Conservation (phyloP, 106 monocot genomes). For the Xerophyta viscosa region DNA sequence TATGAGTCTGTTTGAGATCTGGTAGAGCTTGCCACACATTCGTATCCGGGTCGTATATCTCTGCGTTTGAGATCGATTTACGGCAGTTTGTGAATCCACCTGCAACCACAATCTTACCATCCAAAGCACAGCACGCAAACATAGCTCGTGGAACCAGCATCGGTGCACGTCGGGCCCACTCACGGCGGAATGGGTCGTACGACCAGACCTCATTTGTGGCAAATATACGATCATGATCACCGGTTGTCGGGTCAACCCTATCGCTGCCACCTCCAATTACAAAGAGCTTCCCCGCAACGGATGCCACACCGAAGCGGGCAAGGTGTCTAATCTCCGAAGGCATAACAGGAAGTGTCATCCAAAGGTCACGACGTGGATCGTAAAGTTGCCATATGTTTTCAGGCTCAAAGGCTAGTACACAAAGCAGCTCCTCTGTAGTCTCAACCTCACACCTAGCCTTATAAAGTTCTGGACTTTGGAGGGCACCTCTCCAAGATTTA, state of each 20-base stretch:
- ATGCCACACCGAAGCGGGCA: slow-evolving; percentile 78
- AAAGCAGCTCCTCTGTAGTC: slow-evolving; percentile 65
- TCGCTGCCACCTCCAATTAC: slow-evolving; percentile 94
- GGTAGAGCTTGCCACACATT: slow-evolving; percentile 72
- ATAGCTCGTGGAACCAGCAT: slow-evolving; percentile 85
- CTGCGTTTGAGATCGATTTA: slow-evolving; percentile 64
- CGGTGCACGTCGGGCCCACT: slow-evolving; percentile 45
- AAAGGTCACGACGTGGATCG: slow-evolving; percentile 62
- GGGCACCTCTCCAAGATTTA: slow-evolving; percentile 52
- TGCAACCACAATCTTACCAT: slow-evolving; percentile 79
- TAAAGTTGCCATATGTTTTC: slow-evolving; percentile 93
- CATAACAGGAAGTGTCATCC: slow-evolving; percentile 81
- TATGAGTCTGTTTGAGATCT: slow-evolving; percentile 61
- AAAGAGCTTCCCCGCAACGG: slow-evolving; percentile 76
- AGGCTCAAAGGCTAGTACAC: slow-evolving; percentile 87
- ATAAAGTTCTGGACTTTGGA: slow-evolving; percentile 48
- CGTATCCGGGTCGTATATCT: slow-evolving; percentile 73
- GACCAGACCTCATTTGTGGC: slow-evolving; percentile 94
- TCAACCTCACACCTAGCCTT: slow-evolving; percentile 43
- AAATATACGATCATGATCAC: slow-evolving; percentile 85
- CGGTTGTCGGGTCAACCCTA: slow-evolving; percentile 70
- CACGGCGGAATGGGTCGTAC: slow-evolving; percentile 43
- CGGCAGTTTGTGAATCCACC: slow-evolving; percentile 90
- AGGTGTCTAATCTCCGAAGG: slow-evolving; percentile 82
- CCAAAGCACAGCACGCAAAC: slow-evolving; percentile 84